Base-by-base conservation (phyloP, 2,329 filamentous ascomycete genomes). In the Colletotrichum orbiculare region DNA sequence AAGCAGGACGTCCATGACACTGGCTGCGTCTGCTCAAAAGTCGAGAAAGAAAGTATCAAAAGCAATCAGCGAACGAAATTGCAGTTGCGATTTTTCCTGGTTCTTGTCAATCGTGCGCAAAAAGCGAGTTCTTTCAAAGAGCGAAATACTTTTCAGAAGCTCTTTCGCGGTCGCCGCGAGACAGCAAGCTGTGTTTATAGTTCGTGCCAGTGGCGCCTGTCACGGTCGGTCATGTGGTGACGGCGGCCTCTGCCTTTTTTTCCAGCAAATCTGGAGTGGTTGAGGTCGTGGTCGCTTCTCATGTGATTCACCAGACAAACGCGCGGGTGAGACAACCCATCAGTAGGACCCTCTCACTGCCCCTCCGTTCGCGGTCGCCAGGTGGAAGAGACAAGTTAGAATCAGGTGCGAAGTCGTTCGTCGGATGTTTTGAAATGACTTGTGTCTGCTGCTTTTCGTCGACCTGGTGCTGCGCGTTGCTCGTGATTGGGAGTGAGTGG, bases 1-100 rank as follows among this genome's bases (percentile, higher is more conserved):
- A 8, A 65, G 13, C 13, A 65, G 42, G 6, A 53, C 58, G n/a
- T 65, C 62, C 62, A 65, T 65, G 42, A 43, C 35, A 3, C 43
- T 3, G 12, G 38, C n/a, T 8, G 15, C 25, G 25, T 25, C 46
- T 15, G 42, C 11, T 46, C 10, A 17, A 8, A 5, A 41, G 9
- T 41, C 13, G 38, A 9, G 4, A 41, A 6, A 41, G 13, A 41
- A 41, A 5, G 13, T 10, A 10, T 3, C 6, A 41, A 41, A 7
- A 41, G 38, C 4, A 25, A 5, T 25, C 4, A 25, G 25, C 25
- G 25, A 25, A 25, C 25, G 25, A 25, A 8, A 41, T 41, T 41
- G 38, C 9, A 41, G 13, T 9, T 41, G 38, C 4, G 13, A 25
- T 35, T 15, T 39, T 37, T 47, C 33, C 25, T 37, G 7, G 6